Base-by-base conservation (phyloP, 768 basidiomycete genomes). In the Pisolithus tinctorius region DNA sequence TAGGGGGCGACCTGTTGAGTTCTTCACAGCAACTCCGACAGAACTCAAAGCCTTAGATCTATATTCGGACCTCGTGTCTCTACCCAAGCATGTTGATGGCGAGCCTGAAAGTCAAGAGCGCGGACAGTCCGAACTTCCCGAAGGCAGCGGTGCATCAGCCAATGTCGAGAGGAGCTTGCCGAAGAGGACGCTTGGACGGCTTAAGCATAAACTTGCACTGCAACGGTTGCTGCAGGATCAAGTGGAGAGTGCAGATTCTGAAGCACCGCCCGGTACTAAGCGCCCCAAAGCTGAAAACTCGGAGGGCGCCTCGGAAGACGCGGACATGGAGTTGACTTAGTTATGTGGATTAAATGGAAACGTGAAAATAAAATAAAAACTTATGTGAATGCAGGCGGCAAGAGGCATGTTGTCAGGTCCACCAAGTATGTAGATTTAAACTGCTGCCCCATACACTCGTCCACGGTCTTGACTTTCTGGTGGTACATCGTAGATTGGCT, bases 61-160 rank as follows among this genome's bases (percentile, higher is more conserved):
- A 2, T 90, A 90, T 58, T 66, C 71, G 2, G 71, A 74, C 46
- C 71, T 88, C 27, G 65, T 70, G 0, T 71, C 75, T 20, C 68
- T 88, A 53, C 86, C 86, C 3, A 88, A 88, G 60, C 73, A 75
- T 51, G 63, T 71, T 17, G 75, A 79, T 31, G 68, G 60, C 4
- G 75, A 75, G 37, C 71, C 74, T 48, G 74, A 75, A 47, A 69
- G 67, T n/a, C 70, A 69, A 55, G 64, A 66, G 39, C 63, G 65
- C 4, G 69, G 68, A 9, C 56, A 48, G 48, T 50, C 50, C n/a
- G 55, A 57, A 43, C 50, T 27, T 10, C 45, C 46, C 23, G 54
- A 48, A 20, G 41, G 47, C 46, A 9, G 23, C 9, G 58, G 23
- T 37, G 26, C 44, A 30, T 49, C 55, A 7, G 31, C 20, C 47